phyloP scores from a whole-genome alignment of 179 eudicot genomes.

The Beta macrorhiza region DNA sequence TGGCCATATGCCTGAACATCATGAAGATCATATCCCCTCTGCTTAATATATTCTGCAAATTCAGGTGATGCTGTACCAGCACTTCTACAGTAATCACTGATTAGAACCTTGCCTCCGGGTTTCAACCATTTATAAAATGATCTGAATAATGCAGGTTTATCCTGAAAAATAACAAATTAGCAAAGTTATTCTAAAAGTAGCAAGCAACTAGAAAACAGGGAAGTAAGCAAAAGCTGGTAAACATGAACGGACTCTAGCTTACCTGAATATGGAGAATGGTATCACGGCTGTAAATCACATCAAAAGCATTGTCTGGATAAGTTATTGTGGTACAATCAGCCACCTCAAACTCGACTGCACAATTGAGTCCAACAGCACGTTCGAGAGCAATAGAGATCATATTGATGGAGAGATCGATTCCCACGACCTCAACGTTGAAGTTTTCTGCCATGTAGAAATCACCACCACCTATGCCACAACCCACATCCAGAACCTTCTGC shows the following conservation, averaged over 20 bases:
- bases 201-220: background rate
- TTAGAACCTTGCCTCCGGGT: slow-evolving; percentile 93
- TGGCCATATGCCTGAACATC: slow-evolving; percentile 82
- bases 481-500: slow-evolving; percentile 91
- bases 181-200: background rate
- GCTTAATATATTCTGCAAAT: slow-evolving; percentile 78
- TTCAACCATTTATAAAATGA: slow-evolving; percentile 94
- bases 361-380: slow-evolving; percentile 73
- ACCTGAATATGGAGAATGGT: slow-evolving; percentile 98
- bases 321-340: slow-evolving; percentile 90
- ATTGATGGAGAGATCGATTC: slow-evolving; percentile 84
- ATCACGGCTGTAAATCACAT: slow-evolving; percentile 94
- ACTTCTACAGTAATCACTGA: slow-evolving; percentile 81
- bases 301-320: slow-evolving; percentile 78
- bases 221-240: background rate
- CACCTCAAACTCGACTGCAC: slow-evolving; percentile 84
- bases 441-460: slow-evolving; percentile 94
- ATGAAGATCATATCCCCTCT: slow-evolving; percentile 97
- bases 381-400: slow-evolving; percentile 92
- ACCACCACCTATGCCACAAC: slow-evolving; percentile 98
- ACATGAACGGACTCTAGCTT: slow-evolving; percentile 1
- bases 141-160: slow-evolving; percentile 82
- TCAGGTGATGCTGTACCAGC: slow-evolving; percentile 64
- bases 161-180: slow-evolving; percentile 41
- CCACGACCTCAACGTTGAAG: slow-evolving; percentile 77